Conservation (phyloP, 306 rosid genomes). For the Fragaria nilgerrensis region DNA sequence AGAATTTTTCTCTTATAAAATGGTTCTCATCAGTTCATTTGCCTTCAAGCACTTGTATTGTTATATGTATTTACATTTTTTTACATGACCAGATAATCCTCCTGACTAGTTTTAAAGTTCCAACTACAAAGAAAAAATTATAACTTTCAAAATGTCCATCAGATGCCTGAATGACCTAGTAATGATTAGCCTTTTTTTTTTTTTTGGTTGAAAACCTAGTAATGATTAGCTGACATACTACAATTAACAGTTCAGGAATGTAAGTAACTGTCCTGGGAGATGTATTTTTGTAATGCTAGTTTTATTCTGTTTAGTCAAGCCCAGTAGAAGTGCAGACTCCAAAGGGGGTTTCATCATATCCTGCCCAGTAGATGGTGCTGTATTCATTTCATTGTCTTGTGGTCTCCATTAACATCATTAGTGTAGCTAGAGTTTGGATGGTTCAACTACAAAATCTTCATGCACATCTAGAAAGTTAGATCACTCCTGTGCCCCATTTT, state of each 20-base stretch:
- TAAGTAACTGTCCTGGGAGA: background rate
- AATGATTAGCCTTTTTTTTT: too few relatives aligned
- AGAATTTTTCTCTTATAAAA: background rate
- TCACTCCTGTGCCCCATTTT: background rate
- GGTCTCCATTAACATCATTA: background rate
- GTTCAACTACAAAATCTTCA: background rate
- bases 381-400: background rate
- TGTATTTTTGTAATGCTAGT: background rate
- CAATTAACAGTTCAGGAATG: background rate
- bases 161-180: background rate
- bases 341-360: background rate
- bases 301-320: background rate
- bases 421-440: background rate
- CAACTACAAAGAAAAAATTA: background rate
- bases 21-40: background rate
- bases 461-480: background rate
- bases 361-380: background rate
- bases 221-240: background rate
- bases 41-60: background rate
- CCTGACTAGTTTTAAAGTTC: background rate
- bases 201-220: too few relatives aligned
- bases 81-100: background rate
- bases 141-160: background rate
- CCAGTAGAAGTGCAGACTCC: background rate
- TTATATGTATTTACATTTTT: background rate